These are phyloP conservation scores for Candida fluviatilis DNA, from an alignment of 805 yeast genomes.

Conservation along the genomic window DNA sequence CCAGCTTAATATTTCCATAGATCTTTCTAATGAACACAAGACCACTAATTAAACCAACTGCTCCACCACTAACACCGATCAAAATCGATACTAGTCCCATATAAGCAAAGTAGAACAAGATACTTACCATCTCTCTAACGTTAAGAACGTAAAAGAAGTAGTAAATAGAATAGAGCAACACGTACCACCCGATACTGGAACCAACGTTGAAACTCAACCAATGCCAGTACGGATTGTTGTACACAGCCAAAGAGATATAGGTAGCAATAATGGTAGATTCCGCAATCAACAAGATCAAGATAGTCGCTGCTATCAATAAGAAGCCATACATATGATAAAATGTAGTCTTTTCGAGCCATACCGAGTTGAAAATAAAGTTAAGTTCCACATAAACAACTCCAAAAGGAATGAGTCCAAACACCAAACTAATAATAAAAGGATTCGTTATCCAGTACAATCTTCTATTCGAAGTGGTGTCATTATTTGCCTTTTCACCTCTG, in stretches of 20 bases:
- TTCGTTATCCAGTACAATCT: constrained; percentile 1
- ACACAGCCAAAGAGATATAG: constrained; percentile 53
- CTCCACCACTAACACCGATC: constrained; percentile 69
- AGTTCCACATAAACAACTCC: constrained; percentile 78
- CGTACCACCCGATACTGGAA: constrained; percentile 64
- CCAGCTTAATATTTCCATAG: constrained; percentile 55
- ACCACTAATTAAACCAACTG: constrained; percentile 67
- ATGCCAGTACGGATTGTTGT: constrained; percentile 68
- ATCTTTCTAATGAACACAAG: constrained; percentile 60
- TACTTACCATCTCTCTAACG: constrained; percentile 63
- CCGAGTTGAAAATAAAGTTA: constrained; percentile 63
- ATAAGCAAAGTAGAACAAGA: constrained; percentile 66
- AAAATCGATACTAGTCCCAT: constrained; percentile 59
- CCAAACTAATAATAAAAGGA: constrained; percentile 22
- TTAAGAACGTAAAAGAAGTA: constrained; percentile 57
- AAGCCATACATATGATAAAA: constrained; percentile 81
- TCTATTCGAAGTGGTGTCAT: not conserved
- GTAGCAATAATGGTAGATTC: constrained; percentile 71
- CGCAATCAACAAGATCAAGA: constrained; percentile 58
- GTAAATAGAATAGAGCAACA: constrained; percentile 63
- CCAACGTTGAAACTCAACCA: constrained; percentile 78
- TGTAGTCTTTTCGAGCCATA: constrained; percentile 78
- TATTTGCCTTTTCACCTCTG: constrained; percentile 3
- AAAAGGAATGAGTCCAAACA: constrained; percentile 74
- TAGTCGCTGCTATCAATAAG: constrained; percentile 54